Conservation (phyloP, 2,329 filamentous ascomycete species). For the Fusarium paranaense region DNA sequence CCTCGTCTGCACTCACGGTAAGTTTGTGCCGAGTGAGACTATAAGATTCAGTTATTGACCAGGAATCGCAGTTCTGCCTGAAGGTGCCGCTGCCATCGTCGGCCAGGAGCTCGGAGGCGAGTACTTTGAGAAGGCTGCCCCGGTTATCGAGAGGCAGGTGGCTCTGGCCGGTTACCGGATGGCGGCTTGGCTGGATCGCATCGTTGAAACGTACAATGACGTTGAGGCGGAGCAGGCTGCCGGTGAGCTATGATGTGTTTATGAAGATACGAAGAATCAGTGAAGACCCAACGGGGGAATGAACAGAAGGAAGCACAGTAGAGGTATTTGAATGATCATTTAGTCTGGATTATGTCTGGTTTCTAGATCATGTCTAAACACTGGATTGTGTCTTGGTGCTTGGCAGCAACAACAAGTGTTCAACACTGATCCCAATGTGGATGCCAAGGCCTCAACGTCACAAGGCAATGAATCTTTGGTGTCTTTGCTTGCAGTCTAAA, state of each 20-base stretch:
- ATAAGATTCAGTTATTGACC: slow-evolving; percentile 15
- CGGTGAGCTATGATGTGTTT: slow-evolving; percentile 46
- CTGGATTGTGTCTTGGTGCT: not conserved
- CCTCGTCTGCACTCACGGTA: slow-evolving; percentile 71
- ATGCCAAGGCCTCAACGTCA: not conserved
- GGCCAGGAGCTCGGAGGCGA: slow-evolving; percentile 70
- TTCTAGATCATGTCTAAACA: not conserved
- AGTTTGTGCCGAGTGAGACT: slow-evolving; percentile 39
- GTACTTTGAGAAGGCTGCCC: slow-evolving; percentile 74
- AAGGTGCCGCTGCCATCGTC: slow-evolving; percentile 68
- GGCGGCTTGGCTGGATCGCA: slow-evolving; percentile 74
- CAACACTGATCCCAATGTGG: not conserved
- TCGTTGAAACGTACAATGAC: slow-evolving; percentile 57
- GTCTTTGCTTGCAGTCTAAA: not conserved
- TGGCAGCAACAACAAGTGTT: not conserved
- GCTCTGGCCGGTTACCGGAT: slow-evolving; percentile 77
- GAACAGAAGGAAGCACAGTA: not conserved
- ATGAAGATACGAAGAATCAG: not conserved
- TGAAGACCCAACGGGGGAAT: not conserved
- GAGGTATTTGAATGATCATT: not conserved
- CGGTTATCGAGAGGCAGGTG: slow-evolving; percentile 73
- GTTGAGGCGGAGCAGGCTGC: slow-evolving; percentile 37
- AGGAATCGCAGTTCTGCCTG: slow-evolving; percentile 65
- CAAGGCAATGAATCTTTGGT: not conserved
- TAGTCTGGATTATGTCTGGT: not conserved